Percentiles rank a stretch among this genome's conserved stretches.
phyloP scores from a whole-genome alignment of 2,329 filamentous ascomycete genomes.

The Alternaria alternata region DNA sequence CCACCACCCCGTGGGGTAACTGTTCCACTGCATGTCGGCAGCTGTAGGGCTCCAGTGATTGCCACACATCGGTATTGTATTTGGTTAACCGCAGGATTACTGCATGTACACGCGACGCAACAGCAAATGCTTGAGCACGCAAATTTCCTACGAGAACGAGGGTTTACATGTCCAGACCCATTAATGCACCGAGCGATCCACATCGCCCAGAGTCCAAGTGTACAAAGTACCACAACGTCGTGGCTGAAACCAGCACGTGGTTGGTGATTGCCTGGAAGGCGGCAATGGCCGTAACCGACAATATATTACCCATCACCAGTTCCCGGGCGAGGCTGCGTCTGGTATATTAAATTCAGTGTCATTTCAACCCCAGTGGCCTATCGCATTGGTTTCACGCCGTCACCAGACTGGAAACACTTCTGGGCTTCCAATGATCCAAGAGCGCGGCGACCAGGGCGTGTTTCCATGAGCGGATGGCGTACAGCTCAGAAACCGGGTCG shows the following conservation, averaged over 20 bases:
- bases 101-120: background rate
- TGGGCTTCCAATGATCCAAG: constrained; percentile 6
- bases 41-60: constrained; percentile 5
- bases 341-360: constrained; percentile 13
- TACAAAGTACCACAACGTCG: constrained; percentile 4
- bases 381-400: constrained; percentile 8
- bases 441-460: constrained; percentile 5
- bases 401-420: constrained; percentile 16
- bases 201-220: constrained; percentile 5
- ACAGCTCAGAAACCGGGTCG: constrained; percentile 12
- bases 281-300: constrained; percentile 12
- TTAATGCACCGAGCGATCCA: background rate
- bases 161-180: background rate
- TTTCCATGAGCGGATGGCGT: constrained; percentile 4
- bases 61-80: background rate
- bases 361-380: constrained; percentile 8
- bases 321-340: constrained; percentile 5
- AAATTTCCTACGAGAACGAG: background rate
- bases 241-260: constrained; percentile 10
- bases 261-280: constrained; percentile 1
- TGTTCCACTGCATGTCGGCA: constrained; percentile 13
- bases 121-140: background rate
- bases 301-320: constrained; percentile 15
- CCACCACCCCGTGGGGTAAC: background rate
- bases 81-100: background rate